Evolutionary conservation across 306 rosid species (phyloP), one percentile per base, ranked within the genome.

Genomic region (Cotoneaster glaucophyllus): DNA sequence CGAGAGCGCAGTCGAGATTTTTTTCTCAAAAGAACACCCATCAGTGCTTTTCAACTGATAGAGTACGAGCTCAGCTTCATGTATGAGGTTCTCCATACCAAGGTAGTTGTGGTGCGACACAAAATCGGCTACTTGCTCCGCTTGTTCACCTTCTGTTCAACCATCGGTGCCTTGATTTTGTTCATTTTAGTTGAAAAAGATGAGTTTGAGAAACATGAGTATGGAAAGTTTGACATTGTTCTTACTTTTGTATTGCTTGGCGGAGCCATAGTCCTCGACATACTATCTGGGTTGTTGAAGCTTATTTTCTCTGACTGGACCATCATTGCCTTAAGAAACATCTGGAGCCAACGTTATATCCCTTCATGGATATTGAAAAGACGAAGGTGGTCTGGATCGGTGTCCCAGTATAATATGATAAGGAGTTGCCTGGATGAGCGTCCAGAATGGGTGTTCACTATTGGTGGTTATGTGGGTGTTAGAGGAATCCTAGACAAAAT

Each of bases 11-110:
- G 76, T 52, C 53, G 77, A 29, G 18, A 12, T 2, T 68, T 43
- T 19, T 78, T 82, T 37, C 82, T 57, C 4, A 18, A 25, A 8
- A 54, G 44, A 28, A 18, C 50, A n/a, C 18, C 52, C 0, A 4
- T 10, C 0, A 25, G 53, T 1, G 82, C 85, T 29, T 77, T 82
- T 26, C 34, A 77, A 56, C 1, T 82, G 11, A 19, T 78, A 12
- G 82, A 73, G 69, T 66, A 32, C 25, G 82, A 82, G 76, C 76
- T 78, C 26, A 50, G 54, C 32, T 82, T 82, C 76, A 73, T 77
- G 31, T 77, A 73, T 54, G 79, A 82, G 17, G 79, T 77, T 43
- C 82, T 82, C 44, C 81, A 78, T 78, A 78, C 85, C 64, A 82
- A 82, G 77, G 69, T 21, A 13, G 63, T 45, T 17, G 81, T 81